A percentile compares a stretch with the other conserved stretches of the same genome.
phyloP scores from a whole-genome alignment of 805 yeast genomes.

The Metschnikowia colocasiae region DNA sequence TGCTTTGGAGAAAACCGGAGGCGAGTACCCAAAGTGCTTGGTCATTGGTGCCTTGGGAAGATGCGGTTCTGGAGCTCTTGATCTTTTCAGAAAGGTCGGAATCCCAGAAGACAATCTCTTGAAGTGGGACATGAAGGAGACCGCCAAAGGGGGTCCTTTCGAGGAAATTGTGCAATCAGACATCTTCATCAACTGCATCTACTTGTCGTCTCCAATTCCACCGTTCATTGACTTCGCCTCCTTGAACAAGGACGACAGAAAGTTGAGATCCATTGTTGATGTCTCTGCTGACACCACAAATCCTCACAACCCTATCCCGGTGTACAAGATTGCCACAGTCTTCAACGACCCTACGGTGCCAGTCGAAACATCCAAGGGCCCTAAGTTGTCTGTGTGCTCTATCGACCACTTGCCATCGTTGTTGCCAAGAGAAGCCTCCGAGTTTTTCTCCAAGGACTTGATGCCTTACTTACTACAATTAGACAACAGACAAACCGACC shows the following conservation, averaged over 20 bases:
- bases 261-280: slow-evolving; percentile 87
- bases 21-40: slow-evolving; percentile 70
- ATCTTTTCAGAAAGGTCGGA: slow-evolving; percentile 76
- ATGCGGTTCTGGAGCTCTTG: slow-evolving; percentile 97
- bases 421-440: slow-evolving; percentile 96
- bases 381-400: slow-evolving; percentile 85
- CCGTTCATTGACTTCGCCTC: slow-evolving; percentile 76
- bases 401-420: slow-evolving; percentile 95
- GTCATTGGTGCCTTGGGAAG: slow-evolving; percentile 98
- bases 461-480: slow-evolving; percentile 84
- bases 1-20: slow-evolving; percentile 58
- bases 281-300: slow-evolving; percentile 98
- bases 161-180: slow-evolving; percentile 83
- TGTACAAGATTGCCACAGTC: slow-evolving; percentile 83
- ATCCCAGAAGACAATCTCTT: slow-evolving; percentile 77
- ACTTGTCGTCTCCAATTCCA: slow-evolving; percentile 87
- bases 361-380: slow-evolving; percentile 76
- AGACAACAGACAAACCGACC: slow-evolving; percentile 75
- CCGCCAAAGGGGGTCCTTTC: slow-evolving; percentile 97
- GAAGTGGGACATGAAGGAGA: slow-evolving; percentile 97
- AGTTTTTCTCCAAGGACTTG: slow-evolving; percentile 80
- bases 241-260: slow-evolving; percentile 66
- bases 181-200: slow-evolving; percentile 93
- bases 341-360: slow-evolving; percentile 87
- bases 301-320: slow-evolving; percentile 97